Evolutionary conservation across 1,284 basidiomycete species (phyloP), one percentile per base, ranked within the genome.

Genomic region (Moniliophthora roreri): DNA sequence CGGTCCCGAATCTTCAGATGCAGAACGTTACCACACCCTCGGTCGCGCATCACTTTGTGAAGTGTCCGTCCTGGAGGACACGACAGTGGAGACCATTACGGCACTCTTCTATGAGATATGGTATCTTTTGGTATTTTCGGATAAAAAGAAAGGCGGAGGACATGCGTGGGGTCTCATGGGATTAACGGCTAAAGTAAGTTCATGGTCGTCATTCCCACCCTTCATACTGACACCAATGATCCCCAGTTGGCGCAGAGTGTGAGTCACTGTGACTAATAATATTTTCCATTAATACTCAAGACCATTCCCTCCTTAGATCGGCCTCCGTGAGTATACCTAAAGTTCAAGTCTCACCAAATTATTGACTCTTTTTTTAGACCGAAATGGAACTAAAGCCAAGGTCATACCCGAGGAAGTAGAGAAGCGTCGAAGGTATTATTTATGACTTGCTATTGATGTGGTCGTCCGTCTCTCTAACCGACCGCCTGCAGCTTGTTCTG

Each of bases 141-240:
- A 77, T 59, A 71, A 71, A 57, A 78, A 75, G 61, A 76, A 74
- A 61, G 74, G 75, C 11, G 69, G 70, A 44, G 71, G 70, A 20
- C 74, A 76, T 57, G 75, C 75, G 8, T 85, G 82, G 82, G 79
- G 79, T 26, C 67, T 84, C 34, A 83, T 85, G 82, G 82, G 82
- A 21, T 67, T 84, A 13, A 81, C 82, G 20, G 77, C 82, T 39
- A 85, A 85, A 24, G 44, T 32, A 10, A 16, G 44, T 46, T 16
- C 13, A 23, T 20, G n/a, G 11, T 10, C n/a, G 8, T 8, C 24
- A 26, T n/a, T 11, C 26, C 4, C 28, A 21, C 24, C 21, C 15
- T 26, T 24, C 24, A 4, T 23, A 21, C 16, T 46, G 24, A 46
- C 23, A n/a, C 21, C 28, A 16, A n/a, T 18, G 44, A 28, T 24